Conservation (phyloP, 345 rosid genomes). For the Moricandia arvensis region DNA sequence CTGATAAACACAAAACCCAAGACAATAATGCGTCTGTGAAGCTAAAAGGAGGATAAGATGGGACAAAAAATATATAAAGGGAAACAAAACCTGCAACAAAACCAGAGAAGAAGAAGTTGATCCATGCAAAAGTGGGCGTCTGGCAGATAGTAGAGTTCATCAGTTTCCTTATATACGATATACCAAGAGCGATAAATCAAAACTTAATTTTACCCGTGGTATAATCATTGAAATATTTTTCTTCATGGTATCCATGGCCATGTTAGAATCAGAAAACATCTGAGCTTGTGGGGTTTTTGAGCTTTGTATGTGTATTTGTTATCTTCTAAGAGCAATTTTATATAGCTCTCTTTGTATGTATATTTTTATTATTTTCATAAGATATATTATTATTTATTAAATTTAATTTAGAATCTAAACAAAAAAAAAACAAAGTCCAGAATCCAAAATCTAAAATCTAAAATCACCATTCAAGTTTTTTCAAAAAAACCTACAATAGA, state of each 20-base stretch:
- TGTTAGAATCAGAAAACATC: background rate
- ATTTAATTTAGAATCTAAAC: no score
- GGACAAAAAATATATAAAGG: background rate
- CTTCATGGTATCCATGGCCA: background rate
- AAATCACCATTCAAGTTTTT: no score
- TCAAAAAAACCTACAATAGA: no score
- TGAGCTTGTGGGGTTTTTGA: background rate
- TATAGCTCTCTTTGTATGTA: no score
- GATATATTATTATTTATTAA: no score
- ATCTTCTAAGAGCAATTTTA: no score
- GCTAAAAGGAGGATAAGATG: background rate
- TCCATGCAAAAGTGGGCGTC: background rate
- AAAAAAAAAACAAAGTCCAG: no score
- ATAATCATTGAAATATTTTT: background rate
- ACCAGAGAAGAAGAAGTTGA: background rate
- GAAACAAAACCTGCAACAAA: background rate
- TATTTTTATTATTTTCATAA: no score
- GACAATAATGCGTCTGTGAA: background rate
- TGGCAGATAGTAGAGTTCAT: background rate
- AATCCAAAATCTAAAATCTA: no score
- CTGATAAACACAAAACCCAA: no score
- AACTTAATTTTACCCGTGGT: background rate
- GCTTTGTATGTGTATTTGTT: no score
- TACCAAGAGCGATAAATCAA: background rate
- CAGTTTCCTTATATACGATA: background rate